Percentiles rank a stretch among this genome's conserved stretches.
Conservation (phyloP, 139 green algal genomes). For the Chlamydomonas sp. region DNA sequence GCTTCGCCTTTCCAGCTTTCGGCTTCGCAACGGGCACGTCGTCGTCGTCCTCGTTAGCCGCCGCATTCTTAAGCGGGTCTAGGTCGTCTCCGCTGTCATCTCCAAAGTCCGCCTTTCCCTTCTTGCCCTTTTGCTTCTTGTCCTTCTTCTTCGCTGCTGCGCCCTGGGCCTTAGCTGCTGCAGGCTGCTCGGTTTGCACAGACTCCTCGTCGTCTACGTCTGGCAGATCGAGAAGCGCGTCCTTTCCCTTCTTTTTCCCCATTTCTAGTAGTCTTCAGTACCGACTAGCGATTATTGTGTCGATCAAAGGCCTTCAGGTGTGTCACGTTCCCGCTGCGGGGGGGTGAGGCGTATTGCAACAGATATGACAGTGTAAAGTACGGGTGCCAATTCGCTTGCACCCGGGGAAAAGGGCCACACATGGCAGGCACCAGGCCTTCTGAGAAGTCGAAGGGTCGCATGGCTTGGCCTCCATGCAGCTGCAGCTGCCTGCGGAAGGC, state of each 20-base stretch:
- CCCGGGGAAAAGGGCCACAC: too few relatives aligned
- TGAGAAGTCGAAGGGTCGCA: too few relatives aligned
- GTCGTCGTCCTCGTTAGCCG: slow-evolving; percentile 60
- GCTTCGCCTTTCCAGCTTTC: slow-evolving; percentile 59
- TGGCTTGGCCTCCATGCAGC: too few relatives aligned
- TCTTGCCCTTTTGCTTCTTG: slow-evolving; percentile 80
- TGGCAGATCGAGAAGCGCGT: slow-evolving; percentile 15
- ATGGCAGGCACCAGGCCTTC: too few relatives aligned
- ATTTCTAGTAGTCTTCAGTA: background rate
- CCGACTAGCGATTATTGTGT: too few relatives aligned
- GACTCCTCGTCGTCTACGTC: slow-evolving; percentile 28
- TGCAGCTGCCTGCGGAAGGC: too few relatives aligned
- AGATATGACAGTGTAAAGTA: too few relatives aligned
- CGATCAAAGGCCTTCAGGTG: too few relatives aligned
- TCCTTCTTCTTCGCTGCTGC: slow-evolving; percentile 9
- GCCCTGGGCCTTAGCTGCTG: slow-evolving; percentile 10
- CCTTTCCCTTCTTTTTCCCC: slow-evolving; percentile 51
- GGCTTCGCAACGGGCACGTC: slow-evolving; percentile 45
- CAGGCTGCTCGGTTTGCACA: background rate
- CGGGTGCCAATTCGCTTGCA: too few relatives aligned
- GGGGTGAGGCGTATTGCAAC: too few relatives aligned
- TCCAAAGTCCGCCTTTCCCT: slow-evolving; percentile 57
- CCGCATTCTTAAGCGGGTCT: slow-evolving; percentile 27
- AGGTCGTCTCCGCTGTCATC: slow-evolving; percentile 71
- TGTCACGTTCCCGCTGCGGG: too few relatives aligned